Percentiles rank a stretch among this genome's conserved stretches.
phyloP scores from a whole-genome alignment of 371 early-diverging fungal genomes.

The Mucor racemosus region DNA sequence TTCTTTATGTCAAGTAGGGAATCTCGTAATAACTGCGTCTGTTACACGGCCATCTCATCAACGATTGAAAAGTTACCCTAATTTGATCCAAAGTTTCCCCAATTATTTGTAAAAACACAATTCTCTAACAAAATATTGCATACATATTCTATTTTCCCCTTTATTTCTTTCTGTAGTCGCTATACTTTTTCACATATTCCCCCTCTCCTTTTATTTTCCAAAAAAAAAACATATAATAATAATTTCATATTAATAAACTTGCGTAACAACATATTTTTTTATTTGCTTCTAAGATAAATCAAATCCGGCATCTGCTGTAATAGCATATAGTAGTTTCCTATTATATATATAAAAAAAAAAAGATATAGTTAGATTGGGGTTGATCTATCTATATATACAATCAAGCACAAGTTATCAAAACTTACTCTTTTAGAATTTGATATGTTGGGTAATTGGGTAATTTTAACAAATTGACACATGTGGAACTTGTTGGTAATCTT shows the following conservation, averaged over 20 bases:
- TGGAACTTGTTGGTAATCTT: constrained; percentile 83
- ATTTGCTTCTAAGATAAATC: constrained; percentile 67
- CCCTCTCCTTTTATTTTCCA: not conserved
- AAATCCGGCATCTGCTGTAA: constrained; percentile 91
- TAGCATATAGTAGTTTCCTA: constrained; percentile 86
- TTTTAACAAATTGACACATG: constrained; percentile 95
- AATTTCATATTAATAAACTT: not conserved
- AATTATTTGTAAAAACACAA: constrained; percentile 10
- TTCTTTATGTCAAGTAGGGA: constrained; percentile 32
- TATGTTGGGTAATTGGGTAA: constrained; percentile 79
- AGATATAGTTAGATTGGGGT: not conserved
- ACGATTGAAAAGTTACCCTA: constrained; percentile 45
- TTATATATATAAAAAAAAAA: constrained; percentile 5
- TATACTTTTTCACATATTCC: not conserved
- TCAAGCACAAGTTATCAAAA: constrained; percentile 38
- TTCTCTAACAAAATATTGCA: not conserved
- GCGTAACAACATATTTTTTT: not conserved
- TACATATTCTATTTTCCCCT: not conserved
- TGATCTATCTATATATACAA: not conserved
- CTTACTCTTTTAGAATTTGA: constrained; percentile 60
- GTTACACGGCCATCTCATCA: constrained; percentile 45
- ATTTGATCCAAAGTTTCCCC: constrained; percentile 33
- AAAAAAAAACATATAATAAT: constrained; percentile 2
- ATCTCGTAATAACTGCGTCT: constrained; percentile 44
- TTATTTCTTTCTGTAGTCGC: not conserved